phyloP scores from a whole-genome alignment of 2,329 filamentous ascomycete genomes.

The Chaetothyriales sp. region DNA sequence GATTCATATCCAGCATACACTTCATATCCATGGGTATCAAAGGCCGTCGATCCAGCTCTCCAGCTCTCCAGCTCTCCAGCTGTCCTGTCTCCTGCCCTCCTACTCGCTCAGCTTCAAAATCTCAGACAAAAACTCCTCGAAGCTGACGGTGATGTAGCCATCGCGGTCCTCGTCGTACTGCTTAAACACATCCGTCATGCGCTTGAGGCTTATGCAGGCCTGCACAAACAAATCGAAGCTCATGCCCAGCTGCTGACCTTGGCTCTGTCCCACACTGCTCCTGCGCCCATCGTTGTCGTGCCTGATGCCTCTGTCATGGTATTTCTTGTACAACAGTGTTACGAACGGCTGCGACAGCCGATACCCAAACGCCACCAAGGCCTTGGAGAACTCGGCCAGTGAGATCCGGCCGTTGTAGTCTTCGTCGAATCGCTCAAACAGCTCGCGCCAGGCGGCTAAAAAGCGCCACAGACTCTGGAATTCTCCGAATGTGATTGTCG shows the following conservation, averaged over 20 bases:
- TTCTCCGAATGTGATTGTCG: conserved; percentile 87
- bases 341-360: conserved; percentile 73
- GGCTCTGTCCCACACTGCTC: conserved; percentile 26
- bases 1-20: not conserved
- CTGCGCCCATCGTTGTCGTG: conserved; percentile 15
- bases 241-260: conserved; percentile 45
- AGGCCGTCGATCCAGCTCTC: not conserved
- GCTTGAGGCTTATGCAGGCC: conserved; percentile 87
- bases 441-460: conserved; percentile 77
- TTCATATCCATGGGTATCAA: not conserved
- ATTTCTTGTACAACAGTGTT: conserved; percentile 69
- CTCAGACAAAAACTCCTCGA: conserved; percentile 59
- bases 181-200: conserved; percentile 99
- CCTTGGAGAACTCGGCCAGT: conserved; percentile 73
- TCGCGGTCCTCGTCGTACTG: conserved; percentile 95
- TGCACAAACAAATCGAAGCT: conserved; percentile 96
- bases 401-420: conserved; percentile 79
- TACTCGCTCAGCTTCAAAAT: conserved; percentile 16
- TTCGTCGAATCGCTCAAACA: conserved; percentile 89
- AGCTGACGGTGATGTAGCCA: conserved; percentile 73
- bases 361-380: conserved; percentile 85
- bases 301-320: conserved; percentile 43
- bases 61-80: not conserved
- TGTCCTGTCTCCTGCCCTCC: conserved; percentile 2
- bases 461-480: conserved; percentile 96